Evolutionary conservation across 2,329 filamentous ascomycete genomes (phyloP), one percentile per base, ranked within the genome.

Genomic region (Aschersonia sp.): DNA sequence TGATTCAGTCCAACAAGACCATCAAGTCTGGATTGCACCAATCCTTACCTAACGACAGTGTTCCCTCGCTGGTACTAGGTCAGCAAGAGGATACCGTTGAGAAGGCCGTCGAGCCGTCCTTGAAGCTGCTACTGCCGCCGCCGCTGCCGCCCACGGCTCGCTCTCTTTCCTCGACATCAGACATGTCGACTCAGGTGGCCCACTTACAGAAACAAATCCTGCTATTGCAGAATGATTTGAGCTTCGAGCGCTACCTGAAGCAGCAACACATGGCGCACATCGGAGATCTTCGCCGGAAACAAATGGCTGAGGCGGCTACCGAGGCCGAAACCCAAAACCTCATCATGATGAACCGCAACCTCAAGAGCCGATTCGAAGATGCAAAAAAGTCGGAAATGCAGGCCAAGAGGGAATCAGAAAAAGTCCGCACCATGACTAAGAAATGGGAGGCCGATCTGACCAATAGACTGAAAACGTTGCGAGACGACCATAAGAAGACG

Each of bases 291-390:
- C 81, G 85, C 54, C 74, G 84, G 11, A 80, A 81, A 51, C 81
- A 87, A 49, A 78, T 90, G 52, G 77, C 77, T 53, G 83, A 89
- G 60, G 84, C 84, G 6, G 83, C 84, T 2, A 83, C 79, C 1
- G 86, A 90, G 59, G 85, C 86, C 1, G 85, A 92, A 58, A 87
- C 83, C 2, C 84, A 90, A 54, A 87, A 88, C 47, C 66, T 92
- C 4, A 77, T 90, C 52, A 83, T 87, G 55, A 80, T 76, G 14
- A 90, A 89, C 58, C 79, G 84, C 14, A 79, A 78, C 22, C 66
- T 90, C 32, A 86, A 83, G 59, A 77, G 78, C 47, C 81, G 84
- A 47, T 72, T 87, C 7, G 79, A 84, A 48, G 84, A 87, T 48
- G 80, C 83, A 2, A 85, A 84, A 56, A 79, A 81, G 54, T 69